Conservation (phyloP, 352 stramenopile genomes). For the Hyaloperonospora brassicae region DNA sequence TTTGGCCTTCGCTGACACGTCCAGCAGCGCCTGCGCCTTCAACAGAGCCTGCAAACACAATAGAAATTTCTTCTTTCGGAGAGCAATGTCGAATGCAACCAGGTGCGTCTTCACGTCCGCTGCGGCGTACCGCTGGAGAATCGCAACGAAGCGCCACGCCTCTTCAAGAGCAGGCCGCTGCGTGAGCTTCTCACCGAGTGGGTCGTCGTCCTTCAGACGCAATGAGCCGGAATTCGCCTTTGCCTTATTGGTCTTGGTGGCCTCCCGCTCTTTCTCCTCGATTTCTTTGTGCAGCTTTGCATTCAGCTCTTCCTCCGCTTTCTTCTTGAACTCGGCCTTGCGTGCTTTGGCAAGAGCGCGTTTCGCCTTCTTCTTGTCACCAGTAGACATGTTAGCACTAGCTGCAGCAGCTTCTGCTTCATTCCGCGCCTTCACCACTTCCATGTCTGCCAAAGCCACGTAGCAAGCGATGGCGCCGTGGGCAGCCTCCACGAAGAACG, state of each 20-base stretch:
- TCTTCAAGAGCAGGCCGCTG: constrained; percentile 64
- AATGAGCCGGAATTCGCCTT: constrained; percentile 44
- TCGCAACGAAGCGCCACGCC: constrained; percentile 67
- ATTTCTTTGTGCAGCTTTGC: constrained; percentile 71
- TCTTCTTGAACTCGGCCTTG: constrained; percentile 87
- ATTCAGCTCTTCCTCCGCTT: constrained; percentile 64
- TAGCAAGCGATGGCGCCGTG: constrained; percentile 88
- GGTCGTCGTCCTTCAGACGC: constrained; percentile 60
- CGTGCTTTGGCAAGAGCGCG: constrained; percentile 81
- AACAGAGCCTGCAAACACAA: constrained; percentile 74
- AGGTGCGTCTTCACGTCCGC: constrained; percentile 61
- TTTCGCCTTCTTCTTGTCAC: constrained; percentile 90
- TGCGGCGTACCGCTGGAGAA: constrained; percentile 55
- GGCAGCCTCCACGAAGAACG: constrained; percentile 84
- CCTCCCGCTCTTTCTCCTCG: constrained; percentile 63
- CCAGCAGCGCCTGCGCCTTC: constrained; percentile 37
- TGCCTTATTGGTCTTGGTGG: constrained; percentile 61
- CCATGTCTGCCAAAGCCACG: constrained; percentile 75
- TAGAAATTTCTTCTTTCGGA: constrained; percentile 65
- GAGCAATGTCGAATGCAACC: constrained; percentile 66
- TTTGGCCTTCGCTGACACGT: constrained; percentile 18
- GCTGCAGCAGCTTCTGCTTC: constrained; percentile 28
- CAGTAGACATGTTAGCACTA: constrained; percentile 85
- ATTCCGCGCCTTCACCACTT: constrained; percentile 29
- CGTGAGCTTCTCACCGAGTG: constrained; percentile 59